These are phyloP conservation scores for Syzygium syzygioides DNA, from an alignment of 441 rosid genomes.

Conservation along the genomic window DNA sequence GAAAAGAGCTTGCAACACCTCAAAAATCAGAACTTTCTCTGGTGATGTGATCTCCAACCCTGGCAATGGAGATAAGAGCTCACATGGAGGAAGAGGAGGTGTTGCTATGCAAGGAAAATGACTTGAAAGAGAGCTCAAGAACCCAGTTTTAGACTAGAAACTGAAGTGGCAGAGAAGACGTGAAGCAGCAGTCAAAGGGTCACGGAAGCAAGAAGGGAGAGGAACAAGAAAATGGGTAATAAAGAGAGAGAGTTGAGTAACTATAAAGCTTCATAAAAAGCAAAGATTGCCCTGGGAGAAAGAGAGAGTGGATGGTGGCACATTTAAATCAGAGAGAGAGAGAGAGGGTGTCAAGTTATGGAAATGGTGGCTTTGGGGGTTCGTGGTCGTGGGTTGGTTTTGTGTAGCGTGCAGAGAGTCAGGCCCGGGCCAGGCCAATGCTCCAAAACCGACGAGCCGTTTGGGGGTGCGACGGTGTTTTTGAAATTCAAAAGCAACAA, in stretches of 20 bases:
- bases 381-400: constrained; percentile 5
- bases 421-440: background rate
- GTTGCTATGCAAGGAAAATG: background rate
- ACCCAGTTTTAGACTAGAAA: background rate
- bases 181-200: background rate
- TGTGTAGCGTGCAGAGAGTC: background rate
- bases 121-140: background rate
- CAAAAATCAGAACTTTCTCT: background rate
- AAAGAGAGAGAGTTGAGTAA: background rate
- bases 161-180: background rate
- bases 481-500: constrained; percentile 46
- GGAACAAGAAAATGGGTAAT: background rate
- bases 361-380: background rate
- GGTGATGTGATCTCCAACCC: background rate
- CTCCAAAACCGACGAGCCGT: constrained; percentile 25
- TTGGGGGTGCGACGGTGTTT: constrained; percentile 13
- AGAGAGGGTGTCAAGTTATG: background rate
- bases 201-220: background rate
- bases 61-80: background rate
- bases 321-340: constrained; percentile 4
- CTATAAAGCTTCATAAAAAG: background rate
- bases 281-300: background rate
- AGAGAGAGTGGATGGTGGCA: background rate
- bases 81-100: background rate
- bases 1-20: background rate